Conservation (phyloP, 352 stramenopile genomes). For the Phytophthora europaea region DNA sequence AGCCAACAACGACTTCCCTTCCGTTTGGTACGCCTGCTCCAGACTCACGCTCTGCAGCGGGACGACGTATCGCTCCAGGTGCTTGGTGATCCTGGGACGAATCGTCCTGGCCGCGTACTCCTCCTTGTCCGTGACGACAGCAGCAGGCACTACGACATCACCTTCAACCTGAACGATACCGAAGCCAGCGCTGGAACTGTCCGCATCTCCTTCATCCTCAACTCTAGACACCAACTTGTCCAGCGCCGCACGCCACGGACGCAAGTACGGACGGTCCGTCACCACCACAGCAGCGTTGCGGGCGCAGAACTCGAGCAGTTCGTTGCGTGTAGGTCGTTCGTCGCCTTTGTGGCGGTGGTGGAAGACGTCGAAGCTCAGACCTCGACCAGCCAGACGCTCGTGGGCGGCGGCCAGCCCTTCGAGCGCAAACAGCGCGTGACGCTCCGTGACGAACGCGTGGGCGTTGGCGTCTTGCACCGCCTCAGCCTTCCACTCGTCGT, state of each 20-base stretch:
- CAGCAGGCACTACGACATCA: constrained; percentile 98
- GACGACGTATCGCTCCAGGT: constrained; percentile 91
- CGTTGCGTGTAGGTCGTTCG: constrained; percentile 33
- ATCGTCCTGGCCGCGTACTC: constrained; percentile 99
- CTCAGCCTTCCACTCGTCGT: constrained; percentile 46
- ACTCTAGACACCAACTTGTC: constrained; percentile 48
- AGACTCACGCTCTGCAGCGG: constrained; percentile 54
- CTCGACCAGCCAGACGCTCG: constrained; percentile 51
- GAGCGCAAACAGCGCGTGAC: constrained; percentile 80
- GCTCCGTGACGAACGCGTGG: constrained; percentile 69
- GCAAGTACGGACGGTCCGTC: constrained; percentile 83
- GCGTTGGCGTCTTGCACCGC: constrained; percentile 65
- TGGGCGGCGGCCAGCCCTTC: constrained; percentile 69
- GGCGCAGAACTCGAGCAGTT: constrained; percentile 59
- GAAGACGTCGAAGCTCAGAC: constrained; percentile 73
- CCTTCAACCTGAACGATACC: constrained; percentile 96
- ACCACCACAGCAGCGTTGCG: constrained; percentile 71
- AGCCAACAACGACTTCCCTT: constrained; percentile 36
- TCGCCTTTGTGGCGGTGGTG: constrained; percentile 50
- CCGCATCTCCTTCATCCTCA: constrained; percentile 40
- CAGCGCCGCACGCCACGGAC: constrained; percentile 57
- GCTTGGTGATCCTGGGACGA: constrained; percentile 95
- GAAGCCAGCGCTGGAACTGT: constrained; percentile 33
- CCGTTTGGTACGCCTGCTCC: constrained; percentile 36
- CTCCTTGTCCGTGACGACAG: constrained; percentile 92